A percentile compares a stretch with the other conserved stretches of the same genome.
These are phyloP conservation scores for Intubia oerlemansii DNA, from an alignment of 2,329 filamentous ascomycete genomes.

Conservation along the genomic window DNA sequence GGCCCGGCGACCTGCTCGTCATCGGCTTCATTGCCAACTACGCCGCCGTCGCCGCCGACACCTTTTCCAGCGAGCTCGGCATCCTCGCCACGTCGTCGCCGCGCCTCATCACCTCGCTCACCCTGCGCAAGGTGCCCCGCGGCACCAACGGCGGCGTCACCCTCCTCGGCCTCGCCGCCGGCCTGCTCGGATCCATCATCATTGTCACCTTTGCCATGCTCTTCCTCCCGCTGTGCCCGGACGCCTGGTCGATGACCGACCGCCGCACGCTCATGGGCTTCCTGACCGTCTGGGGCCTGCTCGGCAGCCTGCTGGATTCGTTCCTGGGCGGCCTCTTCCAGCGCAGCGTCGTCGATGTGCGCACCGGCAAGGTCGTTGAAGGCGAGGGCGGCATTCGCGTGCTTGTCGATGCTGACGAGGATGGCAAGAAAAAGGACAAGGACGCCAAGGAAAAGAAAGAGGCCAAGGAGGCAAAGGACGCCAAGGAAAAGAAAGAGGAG, in stretches of 20 bases:
- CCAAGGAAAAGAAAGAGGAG: constrained; percentile 15
- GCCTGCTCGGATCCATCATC: constrained; percentile 51
- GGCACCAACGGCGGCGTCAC: constrained; percentile 93
- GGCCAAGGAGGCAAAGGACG: constrained; percentile 2
- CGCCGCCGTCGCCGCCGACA: constrained; percentile 78
- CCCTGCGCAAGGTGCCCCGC: constrained; percentile 56
- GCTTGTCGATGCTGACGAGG: constrained; percentile 17
- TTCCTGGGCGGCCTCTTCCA: constrained; percentile 71
- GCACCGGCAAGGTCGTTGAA: constrained; percentile 74
- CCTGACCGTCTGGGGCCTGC: constrained; percentile 49
- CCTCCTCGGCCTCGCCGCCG: constrained; percentile 48
- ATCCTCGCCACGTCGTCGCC: constrained; percentile 62
- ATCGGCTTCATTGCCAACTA: constrained; percentile 63
- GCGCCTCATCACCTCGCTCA: constrained; percentile 66
- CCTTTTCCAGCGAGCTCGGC: constrained; percentile 84
- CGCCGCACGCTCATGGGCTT: constrained; percentile 27
- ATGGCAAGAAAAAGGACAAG: not conserved
- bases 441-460: constrained; percentile 16
- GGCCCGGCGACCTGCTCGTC: constrained; percentile 40
- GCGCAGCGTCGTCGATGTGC: constrained; percentile 64
- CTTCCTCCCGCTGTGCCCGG: constrained; percentile 45
- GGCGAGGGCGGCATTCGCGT: constrained; percentile 49
- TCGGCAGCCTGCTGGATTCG: constrained; percentile 74
- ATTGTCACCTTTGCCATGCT: constrained; percentile 43
- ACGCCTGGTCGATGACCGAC: constrained; percentile 23